Percentiles rank a stretch among this genome's conserved stretches.
Evolutionary conservation across 192 early-diverging fungal genomes (phyloP).

Genomic region (Coemansia sp.): DNA sequence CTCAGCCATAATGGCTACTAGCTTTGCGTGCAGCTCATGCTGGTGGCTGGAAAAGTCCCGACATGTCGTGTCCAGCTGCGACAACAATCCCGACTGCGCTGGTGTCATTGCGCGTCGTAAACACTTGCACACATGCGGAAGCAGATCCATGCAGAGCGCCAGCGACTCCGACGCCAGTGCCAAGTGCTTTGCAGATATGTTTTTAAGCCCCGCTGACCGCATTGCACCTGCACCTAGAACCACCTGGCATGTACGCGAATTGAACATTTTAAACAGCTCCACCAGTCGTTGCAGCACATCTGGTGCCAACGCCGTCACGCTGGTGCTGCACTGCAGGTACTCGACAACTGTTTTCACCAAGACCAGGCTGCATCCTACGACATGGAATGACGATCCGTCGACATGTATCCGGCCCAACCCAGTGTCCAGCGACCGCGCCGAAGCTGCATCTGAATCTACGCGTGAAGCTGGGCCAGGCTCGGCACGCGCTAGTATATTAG

Average conservation of each 20-base stretch:
- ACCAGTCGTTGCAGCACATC: slow-evolving; percentile 88
- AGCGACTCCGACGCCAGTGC: slow-evolving; percentile 93
- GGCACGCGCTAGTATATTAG: neutral
- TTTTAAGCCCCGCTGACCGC: slow-evolving; percentile 93
- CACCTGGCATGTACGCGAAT: slow-evolving; percentile 92
- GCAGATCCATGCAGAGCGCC: slow-evolving; percentile 79
- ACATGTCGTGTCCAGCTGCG: slow-evolving; percentile 84
- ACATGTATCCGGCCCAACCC: slow-evolving; percentile 71
- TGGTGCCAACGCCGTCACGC: slow-evolving; percentile 71
- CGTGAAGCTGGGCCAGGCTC: slow-evolving; percentile 3
- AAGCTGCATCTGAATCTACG: slow-evolving; percentile 39
- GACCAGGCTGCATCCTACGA: slow-evolving; percentile 85
- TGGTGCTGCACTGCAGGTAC: slow-evolving; percentile 80
- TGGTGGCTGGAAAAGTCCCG: slow-evolving; percentile 91
- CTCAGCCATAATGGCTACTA: slow-evolving; percentile 95
- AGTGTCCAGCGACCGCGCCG: slow-evolving; percentile 38
- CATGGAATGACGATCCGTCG: slow-evolving; percentile 72
- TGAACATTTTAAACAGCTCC: slow-evolving; percentile 85
- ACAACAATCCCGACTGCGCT: slow-evolving; percentile 78
- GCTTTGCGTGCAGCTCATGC: slow-evolving; percentile 82
- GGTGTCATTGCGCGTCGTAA: slow-evolving; percentile 67
- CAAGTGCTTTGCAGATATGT: slow-evolving; percentile 95
- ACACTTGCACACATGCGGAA: slow-evolving; percentile 77
- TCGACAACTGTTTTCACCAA: slow-evolving; percentile 91
- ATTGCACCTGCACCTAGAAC: slow-evolving; percentile 97